A percentile compares a stretch with the other conserved stretches of the same genome.
These are phyloP conservation scores for Nemania sp. DNA, from an alignment of 2,329 filamentous ascomycete genomes.

Conservation along the genomic window DNA sequence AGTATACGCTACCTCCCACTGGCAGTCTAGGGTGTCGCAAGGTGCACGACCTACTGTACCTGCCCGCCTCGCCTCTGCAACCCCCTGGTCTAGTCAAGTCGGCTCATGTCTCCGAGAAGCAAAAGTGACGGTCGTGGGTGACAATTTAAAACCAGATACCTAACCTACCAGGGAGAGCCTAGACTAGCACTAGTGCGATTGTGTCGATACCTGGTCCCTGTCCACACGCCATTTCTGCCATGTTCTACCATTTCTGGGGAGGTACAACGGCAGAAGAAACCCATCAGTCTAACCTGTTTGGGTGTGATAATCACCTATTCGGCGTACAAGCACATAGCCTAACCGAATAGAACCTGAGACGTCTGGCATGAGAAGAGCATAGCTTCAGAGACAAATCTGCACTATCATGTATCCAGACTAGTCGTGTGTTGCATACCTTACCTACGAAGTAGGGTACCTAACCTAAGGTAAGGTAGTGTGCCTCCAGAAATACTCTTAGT, in stretches of 20 bases:
- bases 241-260: too few species aligned
- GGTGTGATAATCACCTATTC: background rate
- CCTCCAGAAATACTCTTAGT: too few species aligned
- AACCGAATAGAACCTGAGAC: background rate
- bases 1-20: too few species aligned
- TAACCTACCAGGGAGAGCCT: background rate
- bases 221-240: too few species aligned
- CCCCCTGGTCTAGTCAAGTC: slow-evolving; percentile 27
- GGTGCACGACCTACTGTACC: slow-evolving; percentile 14
- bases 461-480: too few species aligned
- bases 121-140: slow-evolving; percentile 30
- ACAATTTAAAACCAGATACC: background rate
- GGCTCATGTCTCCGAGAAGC: slow-evolving; percentile 29
- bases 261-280: too few species aligned
- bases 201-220: slow-evolving; percentile 4
- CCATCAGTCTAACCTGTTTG: slow-evolving; percentile 11
- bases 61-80: slow-evolving; percentile 10
- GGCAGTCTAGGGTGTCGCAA: background rate
- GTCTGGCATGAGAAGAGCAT: background rate
- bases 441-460: too few species aligned
- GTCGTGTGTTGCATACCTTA: too few species aligned
- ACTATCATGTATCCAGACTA: too few species aligned
- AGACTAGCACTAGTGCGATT: background rate
- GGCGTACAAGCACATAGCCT: background rate
- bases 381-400: too few species aligned